Conservation (phyloP, 805 yeast species). For the Ogataea methylovora region DNA sequence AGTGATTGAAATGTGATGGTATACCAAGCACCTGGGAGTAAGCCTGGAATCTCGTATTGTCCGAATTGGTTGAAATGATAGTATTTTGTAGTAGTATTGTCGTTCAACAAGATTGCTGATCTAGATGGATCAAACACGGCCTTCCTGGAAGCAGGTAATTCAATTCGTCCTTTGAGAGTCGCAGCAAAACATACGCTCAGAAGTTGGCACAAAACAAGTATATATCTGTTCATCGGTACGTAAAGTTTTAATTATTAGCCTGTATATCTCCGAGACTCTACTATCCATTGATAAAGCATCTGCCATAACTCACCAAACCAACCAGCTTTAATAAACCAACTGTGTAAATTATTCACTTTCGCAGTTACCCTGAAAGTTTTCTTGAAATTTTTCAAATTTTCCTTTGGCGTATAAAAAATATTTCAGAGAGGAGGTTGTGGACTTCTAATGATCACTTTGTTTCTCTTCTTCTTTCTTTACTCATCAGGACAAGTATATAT, state of each 20-base stretch:
- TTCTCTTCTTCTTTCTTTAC: slow-evolving; percentile 17
- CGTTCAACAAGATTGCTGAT: slow-evolving; percentile 3
- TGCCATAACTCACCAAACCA: too few species aligned
- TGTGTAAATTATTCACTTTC: too few species aligned
- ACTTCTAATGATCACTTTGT: background rate
- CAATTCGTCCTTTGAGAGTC: slow-evolving; percentile 3
- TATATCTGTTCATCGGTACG: too few species aligned
- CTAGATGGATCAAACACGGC: slow-evolving; percentile 15
- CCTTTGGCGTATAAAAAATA: too few species aligned
- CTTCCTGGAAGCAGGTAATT: background rate
- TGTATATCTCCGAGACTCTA: too few species aligned
- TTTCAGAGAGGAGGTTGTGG: too few species aligned
- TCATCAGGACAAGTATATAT: slow-evolving; percentile 29
- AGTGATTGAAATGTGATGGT: slow-evolving; percentile 9
- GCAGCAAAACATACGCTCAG: slow-evolving; percentile 1
- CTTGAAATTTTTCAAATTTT: too few species aligned
- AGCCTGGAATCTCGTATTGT: slow-evolving; percentile 5
- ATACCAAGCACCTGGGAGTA: slow-evolving; percentile 8
- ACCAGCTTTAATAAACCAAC: too few species aligned
- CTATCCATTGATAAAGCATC: too few species aligned
- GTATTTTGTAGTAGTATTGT: background rate
- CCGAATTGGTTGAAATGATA: slow-evolving; percentile 12
- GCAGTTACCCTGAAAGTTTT: too few species aligned
- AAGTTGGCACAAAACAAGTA: too few species aligned
- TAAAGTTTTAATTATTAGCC: too few species aligned